These are phyloP conservation scores for Rhodotorula graminis DNA, from an alignment of 768 basidiomycete genomes.

Conservation along the genomic window DNA sequence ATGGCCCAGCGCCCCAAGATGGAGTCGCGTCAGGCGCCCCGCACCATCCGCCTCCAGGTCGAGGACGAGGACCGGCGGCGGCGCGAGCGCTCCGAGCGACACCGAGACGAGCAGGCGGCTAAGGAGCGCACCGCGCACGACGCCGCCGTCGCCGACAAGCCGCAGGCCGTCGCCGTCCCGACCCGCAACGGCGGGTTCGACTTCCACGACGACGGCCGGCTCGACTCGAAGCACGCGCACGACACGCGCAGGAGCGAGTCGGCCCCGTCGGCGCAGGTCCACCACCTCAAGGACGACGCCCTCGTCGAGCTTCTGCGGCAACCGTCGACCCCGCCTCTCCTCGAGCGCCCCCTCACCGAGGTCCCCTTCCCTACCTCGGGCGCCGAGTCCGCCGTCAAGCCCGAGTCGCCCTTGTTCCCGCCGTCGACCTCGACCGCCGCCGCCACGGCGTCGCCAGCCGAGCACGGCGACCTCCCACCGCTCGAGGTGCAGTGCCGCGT, in stretches of 20 bases:
- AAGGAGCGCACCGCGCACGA: background rate
- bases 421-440: constrained; percentile 4
- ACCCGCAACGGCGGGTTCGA: constrained; percentile 1
- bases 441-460: background rate
- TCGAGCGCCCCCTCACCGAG: constrained; percentile 8
- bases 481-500: constrained; percentile 90
- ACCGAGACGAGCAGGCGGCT: background rate
- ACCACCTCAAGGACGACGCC: constrained; percentile 4
- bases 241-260: constrained; percentile 18
- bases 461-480: constrained; percentile 36
- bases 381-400: constrained; percentile 18
- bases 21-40: constrained; percentile 41
- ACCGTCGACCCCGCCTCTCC: constrained; percentile 24
- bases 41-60: constrained; percentile 35
- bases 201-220: background rate
- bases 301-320: constrained; percentile 28
- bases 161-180: background rate
- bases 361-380: constrained; percentile 4
- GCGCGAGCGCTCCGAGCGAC: constrained; percentile 11
- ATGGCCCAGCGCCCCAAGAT: constrained; percentile 18
- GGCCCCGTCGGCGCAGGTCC: background rate
- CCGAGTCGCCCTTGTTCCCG: constrained; percentile 7
- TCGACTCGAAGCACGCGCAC: background rate
- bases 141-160: background rate
- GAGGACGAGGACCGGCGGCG: constrained; percentile 30